Percentiles rank a stretch among this genome's conserved stretches.
Evolutionary conservation across 2,329 filamentous ascomycete genomes (phyloP).

Genomic region (Diplodia scrobiculata): DNA sequence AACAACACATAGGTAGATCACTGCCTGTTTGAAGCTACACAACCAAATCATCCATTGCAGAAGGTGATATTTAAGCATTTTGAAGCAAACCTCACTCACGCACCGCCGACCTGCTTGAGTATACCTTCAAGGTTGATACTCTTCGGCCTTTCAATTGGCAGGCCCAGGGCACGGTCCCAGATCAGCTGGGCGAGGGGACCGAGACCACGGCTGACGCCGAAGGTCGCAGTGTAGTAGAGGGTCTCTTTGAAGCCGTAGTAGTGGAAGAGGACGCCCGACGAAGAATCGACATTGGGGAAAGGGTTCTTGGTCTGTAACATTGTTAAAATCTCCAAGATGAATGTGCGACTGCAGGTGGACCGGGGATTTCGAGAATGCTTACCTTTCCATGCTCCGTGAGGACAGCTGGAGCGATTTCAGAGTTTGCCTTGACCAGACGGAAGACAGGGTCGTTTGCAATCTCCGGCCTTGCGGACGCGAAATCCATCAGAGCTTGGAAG

Average conservation of each 20-base stretch:
- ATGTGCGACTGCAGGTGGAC: background rate
- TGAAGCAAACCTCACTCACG: background rate
- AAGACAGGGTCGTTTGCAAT: conserved; percentile 88
- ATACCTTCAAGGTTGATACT: conserved; percentile 91
- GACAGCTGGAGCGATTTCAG: conserved; percentile 84
- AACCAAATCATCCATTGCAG: background rate
- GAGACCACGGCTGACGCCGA: conserved; percentile 70
- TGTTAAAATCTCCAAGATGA: conserved; percentile 2
- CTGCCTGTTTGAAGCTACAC: background rate
- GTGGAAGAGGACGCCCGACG: conserved; percentile 92
- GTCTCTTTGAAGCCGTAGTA: conserved; percentile 98
- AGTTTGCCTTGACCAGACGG: conserved; percentile 91
- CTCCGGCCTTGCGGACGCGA: conserved; percentile 79
- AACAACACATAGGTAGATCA: too few species aligned
- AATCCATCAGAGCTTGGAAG: conserved; percentile 96
- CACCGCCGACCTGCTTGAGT: conserved; percentile 58
- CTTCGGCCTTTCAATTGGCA: conserved; percentile 97
- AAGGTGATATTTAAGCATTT: background rate
- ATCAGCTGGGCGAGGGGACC: conserved; percentile 92
- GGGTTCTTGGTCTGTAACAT: conserved; percentile 80
- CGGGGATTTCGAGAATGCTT: conserved; percentile 31
- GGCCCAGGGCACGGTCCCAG: conserved; percentile 89
- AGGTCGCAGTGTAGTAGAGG: conserved; percentile 81
- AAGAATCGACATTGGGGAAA: conserved; percentile 94
- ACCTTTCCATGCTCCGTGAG: conserved; percentile 91